These are phyloP conservation scores for Pseudoscleropodium purum DNA, from an alignment of 225 moss, liverwort and hornwort species.

Conservation along the genomic window DNA sequence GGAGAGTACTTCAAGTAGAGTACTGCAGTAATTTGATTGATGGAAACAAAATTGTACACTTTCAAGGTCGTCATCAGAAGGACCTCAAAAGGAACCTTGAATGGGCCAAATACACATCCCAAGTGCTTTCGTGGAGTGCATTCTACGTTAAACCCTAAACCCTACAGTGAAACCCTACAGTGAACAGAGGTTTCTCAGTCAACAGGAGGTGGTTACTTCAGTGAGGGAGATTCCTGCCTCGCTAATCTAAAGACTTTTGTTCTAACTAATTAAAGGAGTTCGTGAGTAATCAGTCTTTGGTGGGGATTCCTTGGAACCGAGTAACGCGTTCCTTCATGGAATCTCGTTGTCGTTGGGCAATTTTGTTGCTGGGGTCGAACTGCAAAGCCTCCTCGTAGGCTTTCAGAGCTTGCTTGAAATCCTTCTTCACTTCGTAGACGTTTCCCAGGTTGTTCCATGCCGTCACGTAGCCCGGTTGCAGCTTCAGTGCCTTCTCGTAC, in stretches of 20 bases:
- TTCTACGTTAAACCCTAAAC: neutral
- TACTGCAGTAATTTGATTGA: neutral
- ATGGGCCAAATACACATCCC: neutral
- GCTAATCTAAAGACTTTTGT: neutral
- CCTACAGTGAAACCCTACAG: neutral
- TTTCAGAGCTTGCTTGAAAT: slow-evolving; percentile 52
- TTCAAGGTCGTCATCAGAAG: neutral
- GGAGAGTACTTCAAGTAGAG: neutral
- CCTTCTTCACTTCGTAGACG: slow-evolving; percentile 66
- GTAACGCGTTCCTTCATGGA: slow-evolving; percentile 59
- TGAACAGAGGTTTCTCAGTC: neutral
- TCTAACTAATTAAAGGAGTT: neutral
- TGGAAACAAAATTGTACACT: slow-evolving; percentile 29
- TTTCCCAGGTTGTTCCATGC: slow-evolving; percentile 98
- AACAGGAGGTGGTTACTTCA: neutral
- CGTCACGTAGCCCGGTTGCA: slow-evolving; percentile 88
- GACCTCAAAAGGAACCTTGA: neutral
- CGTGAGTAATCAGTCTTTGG: slow-evolving; percentile 6
- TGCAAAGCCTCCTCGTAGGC: slow-evolving; percentile 86
- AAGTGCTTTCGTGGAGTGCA: neutral
- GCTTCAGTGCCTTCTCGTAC: slow-evolving; percentile 81
- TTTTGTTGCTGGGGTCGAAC: slow-evolving; percentile 81
- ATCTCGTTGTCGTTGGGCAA: slow-evolving; percentile 63
- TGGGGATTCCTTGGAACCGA: slow-evolving; percentile 67
- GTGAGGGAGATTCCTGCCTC: neutral